Percentiles rank a stretch among this genome's conserved stretches.
Evolutionary conservation across 495 filamentous ascomycete species (phyloP).

Genomic region (Friedmanniomyces simplex): DNA sequence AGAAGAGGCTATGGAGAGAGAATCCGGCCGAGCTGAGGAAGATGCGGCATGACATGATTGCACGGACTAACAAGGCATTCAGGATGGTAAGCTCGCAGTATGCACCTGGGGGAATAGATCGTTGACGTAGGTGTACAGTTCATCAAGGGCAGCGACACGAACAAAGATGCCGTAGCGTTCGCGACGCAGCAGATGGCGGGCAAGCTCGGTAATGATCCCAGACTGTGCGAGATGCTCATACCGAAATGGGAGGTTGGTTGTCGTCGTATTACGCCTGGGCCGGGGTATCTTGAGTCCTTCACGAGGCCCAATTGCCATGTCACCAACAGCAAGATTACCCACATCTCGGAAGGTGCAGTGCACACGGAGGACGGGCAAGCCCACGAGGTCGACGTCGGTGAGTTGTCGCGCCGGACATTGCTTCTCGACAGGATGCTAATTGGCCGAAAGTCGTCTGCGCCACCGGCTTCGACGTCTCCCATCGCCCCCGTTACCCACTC

Average conservation of each 20-base stretch:
- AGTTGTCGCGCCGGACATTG: not conserved
- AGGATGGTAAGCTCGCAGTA: constrained; percentile 3
- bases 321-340: constrained; percentile 24
- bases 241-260: constrained; percentile 25
- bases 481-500: constrained; percentile 23
- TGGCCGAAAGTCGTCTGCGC: constrained; percentile 2
- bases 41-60: constrained; percentile 5
- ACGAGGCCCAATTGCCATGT: constrained; percentile 27
- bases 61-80: constrained; percentile 12
- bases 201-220: constrained; percentile 28
- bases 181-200: constrained; percentile 30
- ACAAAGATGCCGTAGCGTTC: constrained; percentile 8
- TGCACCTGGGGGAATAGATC: not conserved
- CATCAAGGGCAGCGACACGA: constrained; percentile 9
- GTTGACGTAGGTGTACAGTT: not conserved
- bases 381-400: constrained; percentile 4
- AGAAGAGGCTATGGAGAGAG: constrained; percentile 8
- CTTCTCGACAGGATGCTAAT: too few species aligned
- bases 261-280: constrained; percentile 24
- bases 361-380: constrained; percentile 37
- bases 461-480: constrained; percentile 14
- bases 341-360: constrained; percentile 31
- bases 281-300: constrained; percentile 31
- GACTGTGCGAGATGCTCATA: constrained; percentile 16
- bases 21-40: constrained; percentile 13